Evolutionary conservation across 352 stramenopile genomes (phyloP), one percentile per base, ranked within the genome.

Genomic region (Achlya hypogyna): DNA sequence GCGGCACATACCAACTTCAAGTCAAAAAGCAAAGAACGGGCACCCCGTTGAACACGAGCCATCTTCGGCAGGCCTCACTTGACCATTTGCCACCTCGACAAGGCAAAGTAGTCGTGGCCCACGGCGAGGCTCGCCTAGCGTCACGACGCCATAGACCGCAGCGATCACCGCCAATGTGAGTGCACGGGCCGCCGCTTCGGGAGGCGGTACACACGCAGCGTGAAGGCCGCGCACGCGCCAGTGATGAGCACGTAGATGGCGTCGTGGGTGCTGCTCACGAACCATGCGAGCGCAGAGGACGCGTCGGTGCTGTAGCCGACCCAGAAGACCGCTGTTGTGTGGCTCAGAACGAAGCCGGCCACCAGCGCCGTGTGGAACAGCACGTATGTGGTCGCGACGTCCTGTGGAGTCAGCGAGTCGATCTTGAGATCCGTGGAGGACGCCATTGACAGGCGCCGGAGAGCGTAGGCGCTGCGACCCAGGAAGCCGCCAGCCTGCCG

Each of bases 341-440:
- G n/a, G 23, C 53, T 63, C 3, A 63, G 9, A 35, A 63, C 6
- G 20, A 38, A 16, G 4, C 53, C 53, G 10, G 23, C 5, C 20
- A 49, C 32, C 3, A 63, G 28, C 40, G 28, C 53, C 18, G 49
- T 4, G 40, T 63, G 27, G 40, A 63, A 63, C 34, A 63, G 22
- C 28, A 20, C 23, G 53, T 63, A 63, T 31, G 34, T 63, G 5
- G 32, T 63, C 40, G 32, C 18, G 20, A 63, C 28, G 14, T 63
- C 53, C 20, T 49, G 34, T 38, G 53, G 27, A 4, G 53, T 63
- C 20, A 63, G 40, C 4, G 40, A 8, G 40, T 63, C 53, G 10
- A 63, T 63, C 28, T 63, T 63, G 34, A 63, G 40, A 28, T 63
- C 53, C 23, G 53, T 63, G 4, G 53, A 28, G 4, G 53, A 63